Conservation (phyloP, 805 yeast genomes). For the Wickerhamomyces queroliae region DNA sequence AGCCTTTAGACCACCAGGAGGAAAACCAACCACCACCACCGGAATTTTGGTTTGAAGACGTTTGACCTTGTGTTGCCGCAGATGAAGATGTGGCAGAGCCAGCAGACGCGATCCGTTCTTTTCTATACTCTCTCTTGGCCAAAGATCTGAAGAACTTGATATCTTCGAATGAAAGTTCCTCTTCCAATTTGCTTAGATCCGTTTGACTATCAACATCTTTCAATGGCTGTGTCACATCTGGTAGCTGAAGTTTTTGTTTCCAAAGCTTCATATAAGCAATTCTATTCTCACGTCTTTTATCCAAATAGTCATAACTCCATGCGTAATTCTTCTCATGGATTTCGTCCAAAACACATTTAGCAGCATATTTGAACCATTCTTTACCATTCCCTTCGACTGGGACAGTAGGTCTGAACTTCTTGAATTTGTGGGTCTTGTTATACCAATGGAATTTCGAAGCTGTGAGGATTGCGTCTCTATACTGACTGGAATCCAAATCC, state of each 20-base stretch:
- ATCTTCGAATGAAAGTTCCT: slow-evolving; percentile 63
- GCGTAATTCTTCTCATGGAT: slow-evolving; percentile 73
- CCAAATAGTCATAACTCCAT: slow-evolving; percentile 87
- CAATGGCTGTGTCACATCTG: slow-evolving; percentile 24
- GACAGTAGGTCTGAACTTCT: slow-evolving; percentile 60
- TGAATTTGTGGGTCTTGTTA: slow-evolving; percentile 67
- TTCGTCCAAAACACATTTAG: slow-evolving; percentile 67
- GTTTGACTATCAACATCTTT: slow-evolving; percentile 30
- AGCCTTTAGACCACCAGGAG: slow-evolving; percentile 53
- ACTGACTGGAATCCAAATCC: slow-evolving; percentile 79
- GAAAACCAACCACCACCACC: slow-evolving; percentile 63
- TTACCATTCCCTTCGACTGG: slow-evolving; percentile 53
- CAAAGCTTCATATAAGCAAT: slow-evolving; percentile 61
- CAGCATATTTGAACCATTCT: slow-evolving; percentile 82
- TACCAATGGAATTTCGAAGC: slow-evolving; percentile 79
- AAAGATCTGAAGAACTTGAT: slow-evolving; percentile 79
- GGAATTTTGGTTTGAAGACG: slow-evolving; percentile 6
- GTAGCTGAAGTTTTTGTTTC: slow-evolving; percentile 46
- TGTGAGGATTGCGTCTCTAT: slow-evolving; percentile 73
- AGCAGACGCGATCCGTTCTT: slow-evolving; percentile 36
- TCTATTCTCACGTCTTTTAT: slow-evolving; percentile 66
- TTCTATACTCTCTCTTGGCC: slow-evolving; percentile 61
- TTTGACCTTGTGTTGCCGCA: slow-evolving; percentile 10
- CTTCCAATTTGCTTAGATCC: slow-evolving; percentile 49
- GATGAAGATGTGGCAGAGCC: slow-evolving; percentile 10